phyloP scores from a whole-genome alignment of 495 filamentous ascomycete genomes.

The Hyaloscypha hepaticicola region DNA sequence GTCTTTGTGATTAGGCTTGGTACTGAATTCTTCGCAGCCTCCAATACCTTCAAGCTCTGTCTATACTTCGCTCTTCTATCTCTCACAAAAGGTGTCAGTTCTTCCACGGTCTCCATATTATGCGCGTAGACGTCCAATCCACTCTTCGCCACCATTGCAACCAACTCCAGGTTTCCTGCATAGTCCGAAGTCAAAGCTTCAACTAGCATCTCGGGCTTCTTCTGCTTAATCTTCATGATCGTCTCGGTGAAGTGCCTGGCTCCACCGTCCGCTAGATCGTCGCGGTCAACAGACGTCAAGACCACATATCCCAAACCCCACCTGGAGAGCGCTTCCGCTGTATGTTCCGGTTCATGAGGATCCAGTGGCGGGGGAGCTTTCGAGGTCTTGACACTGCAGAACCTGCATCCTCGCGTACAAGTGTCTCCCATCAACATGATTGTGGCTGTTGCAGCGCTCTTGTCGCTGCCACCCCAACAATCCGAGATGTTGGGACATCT shows the following conservation, averaged over 20 bases:
- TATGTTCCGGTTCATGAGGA: conserved; percentile 95
- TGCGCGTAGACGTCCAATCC: conserved; percentile 96
- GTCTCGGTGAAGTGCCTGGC: conserved; percentile 92
- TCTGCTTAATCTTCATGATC: conserved; percentile 88
- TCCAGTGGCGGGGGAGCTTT: conserved; percentile 79
- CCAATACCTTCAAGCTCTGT: conserved; percentile 78
- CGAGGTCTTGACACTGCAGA: conserved; percentile 93
- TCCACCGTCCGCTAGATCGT: conserved; percentile 87
- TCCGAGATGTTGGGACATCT: conserved; percentile 96
- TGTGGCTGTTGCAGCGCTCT: conserved; percentile 88
- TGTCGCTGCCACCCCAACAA: conserved; percentile 92
- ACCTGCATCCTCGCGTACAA: conserved; percentile 93
- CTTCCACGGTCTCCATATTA: conserved; percentile 95
- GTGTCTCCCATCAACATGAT: conserved; percentile 99
- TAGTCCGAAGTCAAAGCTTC: conserved; percentile 95
- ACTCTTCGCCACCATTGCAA: conserved; percentile 74
- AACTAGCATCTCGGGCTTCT: conserved; percentile 81
- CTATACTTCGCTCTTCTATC: conserved; percentile 89
- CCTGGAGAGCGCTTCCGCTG: conserved; percentile 84
- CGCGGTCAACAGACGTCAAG: conserved; percentile 87
- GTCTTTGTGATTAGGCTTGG: conserved; percentile 91
- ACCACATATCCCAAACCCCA: conserved; percentile 98
- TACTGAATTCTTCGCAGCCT: conserved; percentile 74
- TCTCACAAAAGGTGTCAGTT: conserved; percentile 80
- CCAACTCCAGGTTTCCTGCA: conserved; percentile 78